Evolutionary conservation across 176 grass and related monocot genomes (phyloP).

Genomic region (Triticum urartu): DNA sequence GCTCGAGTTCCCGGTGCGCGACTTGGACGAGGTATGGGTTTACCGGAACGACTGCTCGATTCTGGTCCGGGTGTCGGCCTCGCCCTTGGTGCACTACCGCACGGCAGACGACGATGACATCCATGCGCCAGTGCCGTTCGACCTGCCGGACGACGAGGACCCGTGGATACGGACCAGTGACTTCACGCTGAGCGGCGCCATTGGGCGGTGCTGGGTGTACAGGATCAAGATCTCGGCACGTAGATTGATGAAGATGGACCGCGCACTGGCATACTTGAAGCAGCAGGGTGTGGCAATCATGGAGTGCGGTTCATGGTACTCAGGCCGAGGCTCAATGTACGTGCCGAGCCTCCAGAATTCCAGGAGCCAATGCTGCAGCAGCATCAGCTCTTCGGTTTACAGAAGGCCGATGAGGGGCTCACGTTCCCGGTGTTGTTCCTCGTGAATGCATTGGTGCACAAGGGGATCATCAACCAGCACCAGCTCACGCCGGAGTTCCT

Average conservation of each 20-base stretch:
- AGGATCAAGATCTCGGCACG: conserved; percentile 54
- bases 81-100: conserved; percentile 53
- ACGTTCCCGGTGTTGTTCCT: conserved; percentile 70
- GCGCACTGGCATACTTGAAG: conserved; percentile 48
- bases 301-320: conserved; percentile 13
- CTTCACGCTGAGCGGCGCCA: conserved; percentile 57
- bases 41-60: conserved; percentile 42
- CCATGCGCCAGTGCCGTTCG: conserved; percentile 50
- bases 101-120: conserved; percentile 89
- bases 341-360: conserved; percentile 46
- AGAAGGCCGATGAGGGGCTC: conserved; percentile 39
- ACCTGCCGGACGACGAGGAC: conserved; percentile 77
- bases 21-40: conserved; percentile 45
- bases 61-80: conserved; percentile 41
- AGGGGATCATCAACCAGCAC: conserved; percentile 71
- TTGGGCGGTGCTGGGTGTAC: conserved; percentile 63
- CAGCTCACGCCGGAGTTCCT: conserved; percentile 80
- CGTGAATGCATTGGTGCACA: conserved; percentile 76
- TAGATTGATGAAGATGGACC: conserved; percentile 57
- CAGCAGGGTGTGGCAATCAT: conserved; percentile 26
- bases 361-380: conserved; percentile 28
- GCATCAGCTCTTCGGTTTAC: conserved; percentile 53
- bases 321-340: too few relatives aligned
- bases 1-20: conserved; percentile 60
- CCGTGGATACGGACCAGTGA: conserved; percentile 82